These are phyloP conservation scores for Waltiozyma sp. DNA, from an alignment of 1,139 yeast genomes.

Conservation along the genomic window DNA sequence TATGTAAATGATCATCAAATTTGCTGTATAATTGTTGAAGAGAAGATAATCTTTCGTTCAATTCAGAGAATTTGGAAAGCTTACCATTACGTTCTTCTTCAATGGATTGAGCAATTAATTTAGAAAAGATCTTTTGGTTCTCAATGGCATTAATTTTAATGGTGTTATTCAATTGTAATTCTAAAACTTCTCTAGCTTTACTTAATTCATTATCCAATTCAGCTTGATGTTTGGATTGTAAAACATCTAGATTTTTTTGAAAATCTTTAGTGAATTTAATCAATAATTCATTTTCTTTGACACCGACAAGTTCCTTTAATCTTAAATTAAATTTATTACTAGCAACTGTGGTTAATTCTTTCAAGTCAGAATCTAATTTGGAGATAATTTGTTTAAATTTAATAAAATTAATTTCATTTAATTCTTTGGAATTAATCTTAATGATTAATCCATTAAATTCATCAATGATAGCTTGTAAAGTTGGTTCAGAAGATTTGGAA, in stretches of 20 bases:
- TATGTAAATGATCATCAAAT: conserved; percentile 45
- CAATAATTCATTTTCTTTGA: conserved; percentile 23
- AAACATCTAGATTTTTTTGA: conserved; percentile 49
- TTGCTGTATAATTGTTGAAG: conserved; percentile 49
- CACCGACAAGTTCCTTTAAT: conserved; percentile 18
- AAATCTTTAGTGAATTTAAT: conserved; percentile 46
- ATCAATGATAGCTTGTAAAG: conserved; percentile 21
- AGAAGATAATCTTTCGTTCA: conserved; percentile 45
- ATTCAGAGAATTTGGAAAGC: conserved; percentile 53
- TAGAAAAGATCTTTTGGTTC: conserved; percentile 62
- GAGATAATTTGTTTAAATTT: conserved; percentile 7
- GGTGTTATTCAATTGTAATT: conserved; percentile 69
- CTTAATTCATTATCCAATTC: conserved; percentile 57
- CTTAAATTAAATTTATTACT: conserved; percentile 10
- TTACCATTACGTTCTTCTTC: conserved; percentile 79
- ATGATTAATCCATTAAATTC: conserved; percentile 25
- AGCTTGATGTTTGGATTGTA: conserved; percentile 52
- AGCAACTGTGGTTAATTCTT: conserved; percentile 4
- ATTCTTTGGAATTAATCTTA: conserved; percentile 21
- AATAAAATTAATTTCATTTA: conserved; percentile 7
- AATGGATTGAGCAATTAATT: conserved; percentile 49
- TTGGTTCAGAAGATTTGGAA: conserved; percentile 20
- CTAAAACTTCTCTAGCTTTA: conserved; percentile 57
- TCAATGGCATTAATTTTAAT: conserved; percentile 61
- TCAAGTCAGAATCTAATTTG: conserved; percentile 9